Percentiles rank a stretch among this genome's conserved stretches.
Conservation (phyloP, 176 grass and related monocot species). For the Leersia perrieri region DNA sequence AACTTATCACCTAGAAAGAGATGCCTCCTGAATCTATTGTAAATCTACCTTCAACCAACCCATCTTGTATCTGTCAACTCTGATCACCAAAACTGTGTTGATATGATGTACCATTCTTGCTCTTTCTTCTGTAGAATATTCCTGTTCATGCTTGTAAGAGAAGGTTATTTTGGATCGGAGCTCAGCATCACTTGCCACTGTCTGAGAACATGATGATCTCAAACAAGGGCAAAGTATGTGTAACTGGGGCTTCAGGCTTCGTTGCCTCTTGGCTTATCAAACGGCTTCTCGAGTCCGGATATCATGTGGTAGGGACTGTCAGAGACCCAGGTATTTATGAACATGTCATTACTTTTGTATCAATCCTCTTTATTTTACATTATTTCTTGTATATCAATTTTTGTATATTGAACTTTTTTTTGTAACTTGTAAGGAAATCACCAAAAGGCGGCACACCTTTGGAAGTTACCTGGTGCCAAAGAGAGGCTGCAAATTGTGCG, state of each 20-base stretch:
- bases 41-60: slow-evolving; percentile 43
- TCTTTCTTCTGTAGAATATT: slow-evolving; percentile 22
- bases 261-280: slow-evolving; percentile 87
- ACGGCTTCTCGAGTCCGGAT: slow-evolving; percentile 63
- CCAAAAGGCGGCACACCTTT: slow-evolving; percentile 64
- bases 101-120: slow-evolving; percentile 24
- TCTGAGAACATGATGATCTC: slow-evolving; percentile 38
- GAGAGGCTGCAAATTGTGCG: slow-evolving; percentile 72
- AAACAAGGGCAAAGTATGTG: slow-evolving; percentile 68
- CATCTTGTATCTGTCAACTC: slow-evolving; percentile 5
- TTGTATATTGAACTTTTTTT: no score
- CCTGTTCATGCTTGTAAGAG: slow-evolving; percentile 34
- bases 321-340: slow-evolving; percentile 84
- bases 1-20: no score
- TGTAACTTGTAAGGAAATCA: no score
- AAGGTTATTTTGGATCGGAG: neutral
- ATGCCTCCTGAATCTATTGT: no score
- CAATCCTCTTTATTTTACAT: neutral
- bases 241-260: slow-evolving; percentile 79
- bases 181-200: neutral
- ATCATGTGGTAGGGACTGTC: slow-evolving; percentile 75
- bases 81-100: slow-evolving; percentile 3
- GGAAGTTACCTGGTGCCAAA: slow-evolving; percentile 71
- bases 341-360: no score
- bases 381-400: no score